Conservation (phyloP, 768 basidiomycete genomes). For the Suillus brevipes region DNA sequence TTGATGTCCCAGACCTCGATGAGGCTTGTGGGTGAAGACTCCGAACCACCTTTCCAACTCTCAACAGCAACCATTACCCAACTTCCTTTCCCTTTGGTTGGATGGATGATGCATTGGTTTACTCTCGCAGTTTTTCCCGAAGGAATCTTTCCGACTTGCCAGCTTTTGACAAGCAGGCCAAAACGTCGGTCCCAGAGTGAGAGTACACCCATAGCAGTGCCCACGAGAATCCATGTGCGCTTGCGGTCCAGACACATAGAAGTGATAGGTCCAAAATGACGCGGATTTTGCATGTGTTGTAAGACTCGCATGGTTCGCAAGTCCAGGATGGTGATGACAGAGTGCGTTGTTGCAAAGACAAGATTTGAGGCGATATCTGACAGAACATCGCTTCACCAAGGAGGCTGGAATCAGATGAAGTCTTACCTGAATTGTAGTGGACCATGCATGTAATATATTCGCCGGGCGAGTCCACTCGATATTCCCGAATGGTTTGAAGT, state of each 20-base stretch:
- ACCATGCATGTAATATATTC: constrained; percentile 85
- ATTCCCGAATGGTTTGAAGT: constrained; percentile 78
- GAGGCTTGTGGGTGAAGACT: constrained; percentile 47
- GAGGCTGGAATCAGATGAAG: background rate
- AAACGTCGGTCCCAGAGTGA: constrained; percentile 96
- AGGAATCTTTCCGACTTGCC: constrained; percentile 68
- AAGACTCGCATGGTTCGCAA: constrained; percentile 80
- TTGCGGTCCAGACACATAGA: constrained; percentile 82
- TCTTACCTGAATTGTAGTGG: constrained; percentile 75
- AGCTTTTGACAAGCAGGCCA: constrained; percentile 83
- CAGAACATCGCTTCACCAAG: background rate
- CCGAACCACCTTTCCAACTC: constrained; percentile 40
- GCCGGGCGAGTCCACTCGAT: constrained; percentile 66
- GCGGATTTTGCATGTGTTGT: constrained; percentile 80
- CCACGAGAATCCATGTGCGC: constrained; percentile 85
- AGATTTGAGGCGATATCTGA: constrained; percentile 79
- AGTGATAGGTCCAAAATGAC: constrained; percentile 84
- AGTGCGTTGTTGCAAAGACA: constrained; percentile 83
- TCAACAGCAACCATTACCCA: constrained; percentile 89
- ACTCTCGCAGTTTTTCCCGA: constrained; percentile 57
- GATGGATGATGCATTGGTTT: constrained; percentile 79
- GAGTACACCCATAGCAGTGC: constrained; percentile 81
- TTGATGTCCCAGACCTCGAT: constrained; percentile 96
- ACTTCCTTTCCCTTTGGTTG: constrained; percentile 80
- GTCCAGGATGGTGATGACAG: constrained; percentile 73